Base-by-base conservation (phyloP, 257 asterid species). In the Solanum pimpinellifolium region DNA sequence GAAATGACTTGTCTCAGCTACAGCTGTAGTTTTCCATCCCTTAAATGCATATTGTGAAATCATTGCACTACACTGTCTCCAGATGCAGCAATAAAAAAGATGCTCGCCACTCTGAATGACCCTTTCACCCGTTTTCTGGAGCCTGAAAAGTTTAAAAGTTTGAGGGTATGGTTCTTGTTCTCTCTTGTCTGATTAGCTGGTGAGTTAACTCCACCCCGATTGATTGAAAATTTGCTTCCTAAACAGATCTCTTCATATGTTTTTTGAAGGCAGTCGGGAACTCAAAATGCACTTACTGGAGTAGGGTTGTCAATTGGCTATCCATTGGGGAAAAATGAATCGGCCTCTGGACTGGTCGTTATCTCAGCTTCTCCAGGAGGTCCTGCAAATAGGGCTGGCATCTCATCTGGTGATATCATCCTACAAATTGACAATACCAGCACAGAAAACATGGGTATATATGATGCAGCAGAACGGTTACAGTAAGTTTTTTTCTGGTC, bases 211-310 rank as follows among this genome's bases (percentile, higher is more conserved):
- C 62, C 65, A 41, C 41, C 59, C 41, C 12, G 35, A 84, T 86
- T 49, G 72, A 33, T 88, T 88, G 88, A 75, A 77, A 56, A 74
- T 59, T 72, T 83, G 88, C 81, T 85, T 25, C 85, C 81, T 84
- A 87, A 75, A 83, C 70, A 87, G 87, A 87, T 90, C 56, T 87
- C 62, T 88, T 87, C 83, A 85, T 90, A 88, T 91, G 89, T 92
- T 90, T 90, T 91, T 82, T 94, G 97, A 97, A 96, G 99, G 94
- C 98, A 97, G 99, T 95, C 98, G 23, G 99, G 99, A 89, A 97
- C 99, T 80, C 92, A 96, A 89, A 97, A 86, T 88, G 90, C 93
- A 59, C 94, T 97, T 78, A 97, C 98, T 33, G 99, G 99, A 90
- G 99, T 96, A 47, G 99, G 99, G 84, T 60, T 97, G 80, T 96